A percentile compares a stretch with the other conserved stretches of the same genome.
phyloP scores from a whole-genome alignment of 140 eudicot genomes.

The Erigeron philadelphicus region DNA sequence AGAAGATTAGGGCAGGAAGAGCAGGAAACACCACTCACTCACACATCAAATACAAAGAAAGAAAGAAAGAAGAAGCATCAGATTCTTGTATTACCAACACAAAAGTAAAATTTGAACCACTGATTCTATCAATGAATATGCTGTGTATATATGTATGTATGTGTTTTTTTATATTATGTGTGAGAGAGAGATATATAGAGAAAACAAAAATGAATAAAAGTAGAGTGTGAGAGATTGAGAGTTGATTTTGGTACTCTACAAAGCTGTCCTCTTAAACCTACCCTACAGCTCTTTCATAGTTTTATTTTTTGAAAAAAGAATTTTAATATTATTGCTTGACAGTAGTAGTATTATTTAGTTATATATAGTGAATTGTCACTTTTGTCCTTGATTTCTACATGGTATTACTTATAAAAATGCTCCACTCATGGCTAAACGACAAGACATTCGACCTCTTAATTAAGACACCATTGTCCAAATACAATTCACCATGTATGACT shows the following conservation, averaged over 20 bases:
- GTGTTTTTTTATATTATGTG: background rate
- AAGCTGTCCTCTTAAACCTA: slow-evolving; percentile 57
- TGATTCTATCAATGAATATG: slow-evolving; percentile 41
- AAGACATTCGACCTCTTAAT: slow-evolving; percentile 28
- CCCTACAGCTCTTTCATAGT: slow-evolving; percentile 43
- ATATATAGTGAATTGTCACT: slow-evolving; percentile 20
- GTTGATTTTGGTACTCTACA: slow-evolving; percentile 39
- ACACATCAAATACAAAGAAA: slow-evolving; percentile 38
- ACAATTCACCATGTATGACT: background rate
- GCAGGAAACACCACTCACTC: slow-evolving; percentile 48
- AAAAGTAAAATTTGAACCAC: slow-evolving; percentile 45
- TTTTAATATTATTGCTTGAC: too few species aligned
- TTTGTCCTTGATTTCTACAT: slow-evolving; percentile 26
- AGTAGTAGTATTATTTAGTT: slow-evolving; percentile 29
- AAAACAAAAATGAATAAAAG: background rate
- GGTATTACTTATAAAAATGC: slow-evolving; percentile 26
- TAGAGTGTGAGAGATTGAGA: slow-evolving; percentile 16
- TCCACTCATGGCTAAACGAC: slow-evolving; percentile 41
- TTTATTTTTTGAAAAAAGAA: slow-evolving; percentile 19
- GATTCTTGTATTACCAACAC: slow-evolving; percentile 54
- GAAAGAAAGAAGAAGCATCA: slow-evolving; percentile 38
- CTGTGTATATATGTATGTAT: slow-evolving; percentile 5
- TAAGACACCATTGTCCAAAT: slow-evolving; percentile 23
- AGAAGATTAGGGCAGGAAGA: slow-evolving; percentile 27
- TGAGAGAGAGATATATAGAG: slow-evolving; percentile 19